phyloP scores from a whole-genome alignment of 2,329 filamentous ascomycete genomes.

The Paraphoma sp. region DNA sequence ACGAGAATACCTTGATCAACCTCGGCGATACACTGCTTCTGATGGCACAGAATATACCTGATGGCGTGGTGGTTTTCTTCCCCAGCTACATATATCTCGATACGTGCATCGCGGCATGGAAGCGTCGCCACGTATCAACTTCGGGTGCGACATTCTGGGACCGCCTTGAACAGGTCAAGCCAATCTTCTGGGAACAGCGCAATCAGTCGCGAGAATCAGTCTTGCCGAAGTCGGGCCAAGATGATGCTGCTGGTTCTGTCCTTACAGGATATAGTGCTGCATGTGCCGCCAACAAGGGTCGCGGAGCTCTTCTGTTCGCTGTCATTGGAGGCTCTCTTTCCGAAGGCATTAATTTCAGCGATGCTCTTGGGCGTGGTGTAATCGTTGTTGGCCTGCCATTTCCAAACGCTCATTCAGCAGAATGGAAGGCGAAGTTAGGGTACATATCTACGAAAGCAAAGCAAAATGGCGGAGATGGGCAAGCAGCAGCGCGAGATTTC shows the following conservation, averaged over 20 bases:
- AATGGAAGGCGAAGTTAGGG: conserved; percentile 91
- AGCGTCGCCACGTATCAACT: conserved; percentile 20
- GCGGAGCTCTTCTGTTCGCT: conserved; percentile 82
- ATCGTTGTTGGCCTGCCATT: conserved; percentile 93
- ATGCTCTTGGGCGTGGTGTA: conserved; percentile 85
- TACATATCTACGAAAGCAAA: conserved; percentile 74
- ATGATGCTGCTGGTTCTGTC: conserved; percentile 68
- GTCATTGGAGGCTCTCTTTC: conserved; percentile 95
- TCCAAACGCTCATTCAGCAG: conserved; percentile 84
- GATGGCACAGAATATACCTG: conserved; percentile 76
- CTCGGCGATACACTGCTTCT: conserved; percentile 77
- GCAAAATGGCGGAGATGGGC: conserved; percentile 46
- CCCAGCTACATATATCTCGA: conserved; percentile 92
- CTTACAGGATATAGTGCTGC: conserved; percentile 75
- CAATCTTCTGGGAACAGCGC: conserved; percentile 49
- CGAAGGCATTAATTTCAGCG: conserved; percentile 98
- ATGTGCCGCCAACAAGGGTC: conserved; percentile 58
- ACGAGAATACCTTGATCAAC: conserved; percentile 72
- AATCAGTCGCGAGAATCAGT: conserved; percentile 57
- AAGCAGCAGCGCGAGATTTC: conserved; percentile 71
- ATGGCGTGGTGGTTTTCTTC: conserved; percentile 94
- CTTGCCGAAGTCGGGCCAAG: conserved; percentile 59
- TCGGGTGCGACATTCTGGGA: conserved; percentile 56
- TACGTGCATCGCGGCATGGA: conserved; percentile 63
- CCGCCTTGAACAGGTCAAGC: conserved; percentile 64